phyloP scores from a whole-genome alignment of 2,329 filamentous ascomycete genomes.

The Calycina marina region DNA sequence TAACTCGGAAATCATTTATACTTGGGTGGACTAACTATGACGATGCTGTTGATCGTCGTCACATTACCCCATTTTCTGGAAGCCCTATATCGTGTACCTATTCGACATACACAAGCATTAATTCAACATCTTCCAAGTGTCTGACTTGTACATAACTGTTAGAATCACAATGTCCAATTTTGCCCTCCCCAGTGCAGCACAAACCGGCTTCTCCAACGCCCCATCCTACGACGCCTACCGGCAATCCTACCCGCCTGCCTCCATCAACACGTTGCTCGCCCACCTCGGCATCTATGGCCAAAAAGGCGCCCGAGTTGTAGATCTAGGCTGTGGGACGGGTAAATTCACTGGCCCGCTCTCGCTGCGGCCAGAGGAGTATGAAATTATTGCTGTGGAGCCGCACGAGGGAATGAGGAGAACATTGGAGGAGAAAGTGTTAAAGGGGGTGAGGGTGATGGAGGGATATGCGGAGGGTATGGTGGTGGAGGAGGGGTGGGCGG shows the following conservation, averaged over 20 bases:
- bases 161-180: conserved; percentile 6
- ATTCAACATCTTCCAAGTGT: no score
- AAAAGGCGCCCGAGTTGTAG: conserved; percentile 36
- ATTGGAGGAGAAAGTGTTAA: conserved; percentile 41
- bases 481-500: conserved; percentile 41
- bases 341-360: conserved; percentile 54
- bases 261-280: conserved; percentile 42
- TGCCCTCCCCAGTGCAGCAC: conserved; percentile 12
- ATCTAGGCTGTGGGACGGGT: conserved; percentile 54
- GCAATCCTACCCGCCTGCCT: conserved; percentile 47
- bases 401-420: conserved; percentile 50
- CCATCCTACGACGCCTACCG: conserved; percentile 51
- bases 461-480: conserved; percentile 45
- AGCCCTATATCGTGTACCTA: no score
- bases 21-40: no score
- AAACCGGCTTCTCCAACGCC: conserved; percentile 47
- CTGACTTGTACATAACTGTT: no score
- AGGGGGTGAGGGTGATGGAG: conserved; percentile 29
- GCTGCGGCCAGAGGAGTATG: conserved; percentile 40
- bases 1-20: no score
- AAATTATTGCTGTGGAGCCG: conserved; percentile 48
- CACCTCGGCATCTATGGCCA: conserved; percentile 35
- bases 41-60: no score
- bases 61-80: no score
- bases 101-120: no score